Evolutionary conservation across 2,329 filamentous ascomycete species (phyloP), one percentile per base, ranked within the genome.

Genomic region (Nemania diffusa): DNA sequence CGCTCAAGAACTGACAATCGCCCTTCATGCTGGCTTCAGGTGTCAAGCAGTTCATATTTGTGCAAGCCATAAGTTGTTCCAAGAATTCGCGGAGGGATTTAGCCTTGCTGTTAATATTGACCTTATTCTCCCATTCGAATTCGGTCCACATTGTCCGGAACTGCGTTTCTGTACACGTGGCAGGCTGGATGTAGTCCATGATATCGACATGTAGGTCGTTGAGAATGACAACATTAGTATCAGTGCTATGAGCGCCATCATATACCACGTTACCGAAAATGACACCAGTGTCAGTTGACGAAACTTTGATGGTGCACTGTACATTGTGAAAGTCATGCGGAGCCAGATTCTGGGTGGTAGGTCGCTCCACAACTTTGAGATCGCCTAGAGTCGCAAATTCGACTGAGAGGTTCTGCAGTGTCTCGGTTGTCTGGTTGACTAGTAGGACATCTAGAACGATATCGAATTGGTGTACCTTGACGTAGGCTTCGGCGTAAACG

Each of bases 71-170:
- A 68, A 99, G 84, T 79, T 97, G 91, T 73, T 93, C 91, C 71
- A 99, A 83, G 88, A 99, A 99, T 22, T 97, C 93, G 57, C 95
- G 89, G 68, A 99, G 85, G 29, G 89, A 91, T 84, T 95, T 97
- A 73, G 93, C 93, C 85, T 97, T 98, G 71, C 93, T 97, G 82
- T 97, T 97, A 83, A 99, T 98, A 83, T 99, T 99, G 81, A 99
- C 95, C 88, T 99, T 99, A 84, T 99, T 99, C 85, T 99, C 96
- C 96, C 96, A 99, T 79, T 99, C 96, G 73, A 99, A 99, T 79
- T 99, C 96, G 42, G 96, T 99, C 96, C 96, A 99, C 96, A 99
- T 99, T n/a, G 93, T 97, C 67, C 96, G 90, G 90, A 99, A 99
- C 77, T 98, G 94, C 11, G 95, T 97, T 84, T 99, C 96, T 4